These are phyloP conservation scores for Penicillium glabrum DNA, from an alignment of 2,329 filamentous ascomycete genomes.

Conservation along the genomic window DNA sequence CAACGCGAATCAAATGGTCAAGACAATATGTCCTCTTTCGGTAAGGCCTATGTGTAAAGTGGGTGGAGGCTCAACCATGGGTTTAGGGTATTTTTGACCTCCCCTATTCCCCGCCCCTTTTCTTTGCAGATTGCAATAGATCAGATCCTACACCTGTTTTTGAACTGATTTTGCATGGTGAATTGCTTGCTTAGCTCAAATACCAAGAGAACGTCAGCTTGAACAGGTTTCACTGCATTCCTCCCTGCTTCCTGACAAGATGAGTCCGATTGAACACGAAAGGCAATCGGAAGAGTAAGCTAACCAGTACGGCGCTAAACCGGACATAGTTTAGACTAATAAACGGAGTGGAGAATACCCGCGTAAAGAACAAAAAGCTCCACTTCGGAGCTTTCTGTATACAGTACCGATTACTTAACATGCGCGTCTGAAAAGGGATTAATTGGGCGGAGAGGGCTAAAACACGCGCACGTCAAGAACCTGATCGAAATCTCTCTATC, in stretches of 20 bases:
- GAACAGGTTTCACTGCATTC: not conserved
- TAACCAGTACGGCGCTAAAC: slow-evolving; percentile 19
- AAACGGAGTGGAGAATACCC: slow-evolving; percentile 25
- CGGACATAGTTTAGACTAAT: slow-evolving; percentile 11
- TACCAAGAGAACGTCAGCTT: not conserved
- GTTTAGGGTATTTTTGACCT: slow-evolving; percentile 17
- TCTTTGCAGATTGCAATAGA: slow-evolving; percentile 7
- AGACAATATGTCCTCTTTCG: slow-evolving; percentile 26
- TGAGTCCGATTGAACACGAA: not conserved
- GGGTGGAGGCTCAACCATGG: slow-evolving; percentile 34
- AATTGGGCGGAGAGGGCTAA: slow-evolving; percentile 3
- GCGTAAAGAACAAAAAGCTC: slow-evolving; percentile 18
- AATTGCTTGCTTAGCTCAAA: not conserved
- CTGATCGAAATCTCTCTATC: not conserved
- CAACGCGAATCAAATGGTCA: slow-evolving; percentile 20
- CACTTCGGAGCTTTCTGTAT: slow-evolving; percentile 21
- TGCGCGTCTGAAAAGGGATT: slow-evolving; percentile 15
- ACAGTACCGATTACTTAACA: slow-evolving; percentile 15
- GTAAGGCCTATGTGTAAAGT: slow-evolving; percentile 16
- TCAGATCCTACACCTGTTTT: not conserved
- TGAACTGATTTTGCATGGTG: not conserved
- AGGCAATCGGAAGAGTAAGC: slow-evolving; percentile 14
- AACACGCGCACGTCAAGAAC: not conserved
- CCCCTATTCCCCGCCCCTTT: slow-evolving; percentile 19
- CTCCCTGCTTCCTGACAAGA: slow-evolving; percentile 1